Base-by-base conservation (phyloP, 2,329 filamentous ascomycete species). In the Malbranchea zuffiana region DNA sequence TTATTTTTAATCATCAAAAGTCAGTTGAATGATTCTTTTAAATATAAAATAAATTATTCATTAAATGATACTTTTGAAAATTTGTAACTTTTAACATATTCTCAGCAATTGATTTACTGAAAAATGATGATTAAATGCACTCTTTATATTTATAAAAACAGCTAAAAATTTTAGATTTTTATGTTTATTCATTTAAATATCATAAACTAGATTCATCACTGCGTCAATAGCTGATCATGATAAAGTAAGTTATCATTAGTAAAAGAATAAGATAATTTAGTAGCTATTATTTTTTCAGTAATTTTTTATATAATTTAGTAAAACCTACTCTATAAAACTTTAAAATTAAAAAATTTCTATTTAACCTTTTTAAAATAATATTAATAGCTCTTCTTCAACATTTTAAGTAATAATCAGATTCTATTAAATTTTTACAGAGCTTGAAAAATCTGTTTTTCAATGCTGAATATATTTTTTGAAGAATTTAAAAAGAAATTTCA, bases 191-290 rank as follows among this genome's bases (percentile, higher is more conserved):
- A 32, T 31, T n/a, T n/a, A n/a, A n/a, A n/a, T n/a, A n/a, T n/a
- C n/a, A n/a, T n/a, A n/a, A n/a, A n/a, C n/a, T n/a, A n/a, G n/a
- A n/a, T n/a, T n/a, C n/a, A n/a, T n/a, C n/a, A n/a, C n/a, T n/a
- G n/a, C n/a, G n/a, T n/a, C 27, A 12, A 37, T 32, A 10, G 35
- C 35, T 13, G 26, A 32, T 37, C 35, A 37, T 31, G n/a, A 17
- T 37, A 32, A 16, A 37, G 18, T 3, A 37, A 20, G 15, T 32
- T 17, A 21, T 13, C 13, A 7, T 12, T 31, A 37, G 35, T n/a
- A n/a, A n/a, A n/a, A n/a, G n/a, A n/a, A n/a, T n/a, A n/a, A n/a
- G n/a, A n/a, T n/a, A n/a, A n/a, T n/a, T n/a, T n/a, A n/a, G n/a
- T n/a, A n/a, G n/a, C n/a, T n/a, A n/a, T n/a, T n/a, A n/a, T n/a